Conservation (phyloP, 345 rosid species). For the Populus deltoides region DNA sequence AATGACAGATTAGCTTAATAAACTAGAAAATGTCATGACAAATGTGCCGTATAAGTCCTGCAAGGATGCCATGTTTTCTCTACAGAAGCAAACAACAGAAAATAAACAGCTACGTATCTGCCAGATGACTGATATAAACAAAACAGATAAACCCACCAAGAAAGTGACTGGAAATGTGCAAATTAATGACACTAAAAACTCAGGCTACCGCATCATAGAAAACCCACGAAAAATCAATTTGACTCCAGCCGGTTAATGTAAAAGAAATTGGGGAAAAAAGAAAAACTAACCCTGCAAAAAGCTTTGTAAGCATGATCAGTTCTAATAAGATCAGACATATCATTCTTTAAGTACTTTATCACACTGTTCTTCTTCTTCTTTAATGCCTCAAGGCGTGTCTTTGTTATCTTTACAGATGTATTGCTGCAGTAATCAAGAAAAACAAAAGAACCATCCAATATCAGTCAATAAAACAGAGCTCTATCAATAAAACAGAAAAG, state of each 20-base stretch:
- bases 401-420: slow-evolving; percentile 49
- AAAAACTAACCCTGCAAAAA: slow-evolving; percentile 59
- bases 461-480: not conserved
- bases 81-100: not conserved
- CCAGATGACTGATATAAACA: not conserved
- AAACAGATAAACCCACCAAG: not conserved
- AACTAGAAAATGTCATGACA: not conserved
- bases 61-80: not conserved
- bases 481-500: not conserved
- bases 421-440: slow-evolving; percentile 45
- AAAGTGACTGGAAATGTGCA: not conserved
- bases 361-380: slow-evolving; percentile 70
- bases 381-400: slow-evolving; percentile 58
- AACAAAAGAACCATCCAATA: not conserved
- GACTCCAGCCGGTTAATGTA: not conserved
- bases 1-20: not conserved
- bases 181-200: not conserved
- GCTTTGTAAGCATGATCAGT: slow-evolving; percentile 64
- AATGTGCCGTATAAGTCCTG: not conserved
- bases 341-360: slow-evolving; percentile 64
- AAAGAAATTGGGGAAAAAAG: not conserved
- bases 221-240: not conserved
- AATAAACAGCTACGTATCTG: not conserved
- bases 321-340: slow-evolving; percentile 74
- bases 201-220: not conserved